Evolutionary conservation across 73 alveolate species (phyloP).

Genomic region (Paramecium pentaurelia): DNA sequence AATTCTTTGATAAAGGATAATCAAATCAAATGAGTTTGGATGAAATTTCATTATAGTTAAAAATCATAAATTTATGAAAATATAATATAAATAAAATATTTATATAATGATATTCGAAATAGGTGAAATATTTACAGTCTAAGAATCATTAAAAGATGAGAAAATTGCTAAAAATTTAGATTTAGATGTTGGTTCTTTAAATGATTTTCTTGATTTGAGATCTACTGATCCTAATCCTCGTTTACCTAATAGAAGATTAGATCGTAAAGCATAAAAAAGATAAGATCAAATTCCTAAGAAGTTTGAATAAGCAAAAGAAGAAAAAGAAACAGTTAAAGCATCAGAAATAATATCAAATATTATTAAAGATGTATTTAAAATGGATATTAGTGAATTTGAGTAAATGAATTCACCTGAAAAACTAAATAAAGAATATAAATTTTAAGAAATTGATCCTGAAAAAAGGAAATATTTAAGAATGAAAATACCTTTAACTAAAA

Average conservation of each 20-base stretch:
- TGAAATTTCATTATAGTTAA: background rate
- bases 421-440: constrained; percentile 9
- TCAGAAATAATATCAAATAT: background rate
- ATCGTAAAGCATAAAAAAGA: background rate
- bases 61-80: background rate
- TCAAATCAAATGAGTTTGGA: constrained; percentile 2
- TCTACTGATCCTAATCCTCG: background rate
- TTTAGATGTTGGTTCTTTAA: constrained; percentile 8
- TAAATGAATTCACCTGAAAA: background rate
- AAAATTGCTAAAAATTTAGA: constrained; percentile 14
- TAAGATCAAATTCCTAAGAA: background rate
- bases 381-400: background rate
- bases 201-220: background rate
- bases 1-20: background rate
- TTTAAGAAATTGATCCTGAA: background rate
- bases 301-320: constrained; percentile 21
- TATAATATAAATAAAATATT: background rate
- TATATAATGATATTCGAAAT: background rate
- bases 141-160: constrained; percentile 6
- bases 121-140: constrained; percentile 25
- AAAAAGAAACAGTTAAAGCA: background rate
- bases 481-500: background rate
- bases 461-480: background rate
- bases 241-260: constrained; percentile 9
- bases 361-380: background rate